These are phyloP conservation scores for Micromonas commoda DNA, from an alignment of 139 green algal species.

Conservation along the genomic window DNA sequence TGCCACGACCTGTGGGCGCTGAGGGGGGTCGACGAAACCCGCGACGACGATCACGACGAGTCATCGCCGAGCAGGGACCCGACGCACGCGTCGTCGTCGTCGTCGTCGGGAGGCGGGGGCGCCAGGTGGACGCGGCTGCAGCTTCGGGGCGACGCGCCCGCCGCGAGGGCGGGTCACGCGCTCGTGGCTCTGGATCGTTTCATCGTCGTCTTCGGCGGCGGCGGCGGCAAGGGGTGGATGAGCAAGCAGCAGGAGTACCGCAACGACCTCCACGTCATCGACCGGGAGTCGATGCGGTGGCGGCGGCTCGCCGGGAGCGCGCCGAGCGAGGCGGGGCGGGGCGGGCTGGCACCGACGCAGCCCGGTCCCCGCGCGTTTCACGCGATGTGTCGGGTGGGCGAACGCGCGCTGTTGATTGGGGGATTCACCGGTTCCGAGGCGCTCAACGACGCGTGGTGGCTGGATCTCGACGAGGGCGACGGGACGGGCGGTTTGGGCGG, in stretches of 20 bases:
- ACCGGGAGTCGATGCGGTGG: not conserved
- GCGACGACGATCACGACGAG: not conserved
- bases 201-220: not conserved
- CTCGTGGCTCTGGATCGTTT: not conserved
- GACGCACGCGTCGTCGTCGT: too few relatives aligned
- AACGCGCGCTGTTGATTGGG: not conserved
- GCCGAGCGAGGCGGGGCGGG: too few relatives aligned
- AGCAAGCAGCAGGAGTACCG: not conserved
- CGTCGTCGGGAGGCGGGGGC: too few relatives aligned
- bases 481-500: not conserved
- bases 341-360: too few relatives aligned
- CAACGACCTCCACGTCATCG: not conserved
- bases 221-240: conserved; percentile 12
- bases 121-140: conserved; percentile 3
- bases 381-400: not conserved
- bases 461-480: not conserved
- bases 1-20: conserved; percentile 4
- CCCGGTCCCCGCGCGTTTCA: conserved; percentile 54
- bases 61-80: too few relatives aligned
- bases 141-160: not conserved
- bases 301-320: too few relatives aligned
- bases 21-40: not conserved
- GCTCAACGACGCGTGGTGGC: conserved; percentile 6
- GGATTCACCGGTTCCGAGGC: not conserved
- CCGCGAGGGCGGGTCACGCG: not conserved